Base-by-base conservation (phyloP, 306 rosid species). In the Trichosanthes cucumerina region DNA sequence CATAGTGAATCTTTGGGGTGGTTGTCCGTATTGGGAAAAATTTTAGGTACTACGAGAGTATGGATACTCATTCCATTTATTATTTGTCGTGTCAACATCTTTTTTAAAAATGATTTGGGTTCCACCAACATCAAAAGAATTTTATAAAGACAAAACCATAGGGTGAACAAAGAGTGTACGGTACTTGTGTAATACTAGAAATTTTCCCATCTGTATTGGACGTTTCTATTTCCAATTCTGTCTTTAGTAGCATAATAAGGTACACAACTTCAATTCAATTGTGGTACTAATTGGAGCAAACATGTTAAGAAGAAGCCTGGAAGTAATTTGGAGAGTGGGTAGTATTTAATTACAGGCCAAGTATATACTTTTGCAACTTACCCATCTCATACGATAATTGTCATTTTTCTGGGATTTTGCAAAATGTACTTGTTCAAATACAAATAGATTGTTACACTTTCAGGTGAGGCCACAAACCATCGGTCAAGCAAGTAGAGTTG, bases 401-500 rank as follows among this genome's bases (percentile, higher is more conserved):
- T 46, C 34, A 3, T n/a, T n/a, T n/a, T n/a, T n/a, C n/a, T n/a
- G 19, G 36, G 9, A 41, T 77, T 77, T 39, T 57, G 43, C 31
- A 34, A 44, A 43, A 57, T 60, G 44, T 43, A 18, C 52, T 52
- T 34, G 6, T 76, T 76, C 52, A 39, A 54, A 75, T 54, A 53
- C 47, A 53, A n/a, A 14, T 24, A 21, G 58, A 62, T 24, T 23
- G 23, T 31, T 58, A 28, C 39, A 56, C 31, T 81, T 82, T 76
- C 85, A 88, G 92, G 90, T 88, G 65, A 85, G 92, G 82, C 92
- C 92, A 21, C 88, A 86, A 72, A 88, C 97, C 81, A 85, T 95
- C 60, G 98, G 98, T 70, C 97, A 95, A 84, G 98, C 98, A 74
- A 88, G 92, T 89, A 85, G 97, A 86, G 97, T 95, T 1, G 98